Conservation (phyloP, 139 green algal species). For the Eudorina sp. region DNA sequence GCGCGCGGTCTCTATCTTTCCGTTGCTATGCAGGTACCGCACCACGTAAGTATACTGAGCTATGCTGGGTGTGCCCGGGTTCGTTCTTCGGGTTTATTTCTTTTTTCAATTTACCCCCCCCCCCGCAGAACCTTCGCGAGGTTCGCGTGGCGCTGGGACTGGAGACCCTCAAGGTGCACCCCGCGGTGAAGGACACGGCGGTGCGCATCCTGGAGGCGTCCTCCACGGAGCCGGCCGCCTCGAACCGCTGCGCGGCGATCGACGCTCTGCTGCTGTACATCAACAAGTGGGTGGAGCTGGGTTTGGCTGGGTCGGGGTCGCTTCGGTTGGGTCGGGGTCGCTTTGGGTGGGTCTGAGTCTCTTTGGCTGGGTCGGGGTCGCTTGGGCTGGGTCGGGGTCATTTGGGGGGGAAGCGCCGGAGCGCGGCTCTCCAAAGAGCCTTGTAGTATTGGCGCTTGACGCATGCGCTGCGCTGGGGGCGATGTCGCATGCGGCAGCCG, state of each 20-base stretch:
- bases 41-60: no score
- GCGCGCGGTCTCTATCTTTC: no score
- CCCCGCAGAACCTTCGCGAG: conserved; percentile 4
- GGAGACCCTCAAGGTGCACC: conserved; percentile 11
- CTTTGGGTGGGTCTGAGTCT: background rate
- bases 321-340: background rate
- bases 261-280: conserved; percentile 37
- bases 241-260: background rate
- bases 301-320: background rate
- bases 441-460: no score
- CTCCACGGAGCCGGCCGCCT: background rate
- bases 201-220: conserved; percentile 35
- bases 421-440: no score
- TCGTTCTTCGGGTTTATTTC: no score
- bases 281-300: background rate
- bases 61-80: no score
- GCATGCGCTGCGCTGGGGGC: no score
- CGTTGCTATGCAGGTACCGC: no score
- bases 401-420: no score
- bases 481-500: no score
- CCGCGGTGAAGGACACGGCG: conserved; percentile 1
- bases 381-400: no score
- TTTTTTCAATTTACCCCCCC: no score
- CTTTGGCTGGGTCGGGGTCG: background rate
- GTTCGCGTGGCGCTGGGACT: background rate